A percentile compares a stretch with the other conserved stretches of the same genome.
Evolutionary conservation across 2,329 filamentous ascomycete species (phyloP).

Genomic region (Mycosphaerella arachidis): DNA sequence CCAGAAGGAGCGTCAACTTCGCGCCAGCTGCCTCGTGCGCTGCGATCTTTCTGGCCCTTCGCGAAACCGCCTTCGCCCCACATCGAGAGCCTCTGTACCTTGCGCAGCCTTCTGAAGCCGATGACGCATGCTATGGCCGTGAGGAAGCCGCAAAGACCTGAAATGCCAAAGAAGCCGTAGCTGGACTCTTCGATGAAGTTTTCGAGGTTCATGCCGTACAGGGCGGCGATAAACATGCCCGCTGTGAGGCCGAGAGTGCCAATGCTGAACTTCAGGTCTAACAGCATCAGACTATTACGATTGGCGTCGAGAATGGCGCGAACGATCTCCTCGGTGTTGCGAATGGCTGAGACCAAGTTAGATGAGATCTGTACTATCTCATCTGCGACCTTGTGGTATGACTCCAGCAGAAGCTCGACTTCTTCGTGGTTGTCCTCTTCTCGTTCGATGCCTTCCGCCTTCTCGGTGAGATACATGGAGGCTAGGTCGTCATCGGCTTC

Average conservation of each 20-base stretch:
- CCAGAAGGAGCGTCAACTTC: conserved; percentile 22
- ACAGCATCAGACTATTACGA: conserved; percentile 93
- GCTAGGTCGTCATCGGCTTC: conserved; percentile 95
- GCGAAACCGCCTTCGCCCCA: conserved; percentile 54
- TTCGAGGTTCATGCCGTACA: conserved; percentile 99
- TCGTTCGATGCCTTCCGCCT: conserved; percentile 66
- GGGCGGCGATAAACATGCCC: conserved; percentile 90
- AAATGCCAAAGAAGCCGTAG: conserved; percentile 77
- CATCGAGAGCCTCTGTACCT: conserved; percentile 86
- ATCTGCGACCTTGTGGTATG: conserved; percentile 95
- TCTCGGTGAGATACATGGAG: conserved; percentile 92
- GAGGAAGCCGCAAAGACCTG: conserved; percentile 63
- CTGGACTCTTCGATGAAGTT: conserved; percentile 96
- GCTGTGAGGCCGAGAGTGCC: conserved; percentile 90
- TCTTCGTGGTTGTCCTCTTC: conserved; percentile 88
- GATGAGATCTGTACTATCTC: conserved; percentile 95
- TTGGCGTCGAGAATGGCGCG: conserved; percentile 97
- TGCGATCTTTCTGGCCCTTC: conserved; percentile 18
- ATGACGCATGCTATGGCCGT: conserved; percentile 76
- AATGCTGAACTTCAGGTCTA: conserved; percentile 94
- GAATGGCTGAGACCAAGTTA: conserved; percentile 87
- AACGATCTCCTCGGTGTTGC: conserved; percentile 97
- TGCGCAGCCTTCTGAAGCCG: conserved; percentile 75
- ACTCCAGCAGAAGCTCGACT: conserved; percentile 93
- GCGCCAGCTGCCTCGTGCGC: conserved; percentile 28